phyloP scores from a whole-genome alignment of 1,284 basidiomycete species.

The Naganishia liquefaciens region DNA sequence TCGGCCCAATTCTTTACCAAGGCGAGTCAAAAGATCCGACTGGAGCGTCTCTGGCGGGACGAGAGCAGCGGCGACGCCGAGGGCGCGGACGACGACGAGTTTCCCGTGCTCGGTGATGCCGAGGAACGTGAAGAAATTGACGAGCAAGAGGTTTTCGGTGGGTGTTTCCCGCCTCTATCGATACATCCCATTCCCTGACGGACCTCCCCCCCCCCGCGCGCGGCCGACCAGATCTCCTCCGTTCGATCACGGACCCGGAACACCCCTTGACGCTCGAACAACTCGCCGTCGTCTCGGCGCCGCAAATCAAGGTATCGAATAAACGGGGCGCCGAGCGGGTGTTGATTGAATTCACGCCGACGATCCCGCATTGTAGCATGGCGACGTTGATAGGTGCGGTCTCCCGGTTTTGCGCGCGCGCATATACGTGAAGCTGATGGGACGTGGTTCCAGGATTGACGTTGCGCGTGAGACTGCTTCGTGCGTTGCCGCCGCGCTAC shows the following conservation, averaged over 20 bases:
- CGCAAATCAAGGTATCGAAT: constrained; percentile 72
- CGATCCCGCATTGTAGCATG: constrained; percentile 97
- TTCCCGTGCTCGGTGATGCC: background rate
- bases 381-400: constrained; percentile 87
- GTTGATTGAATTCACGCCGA: constrained; percentile 89
- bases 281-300: constrained; percentile 87
- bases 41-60: constrained; percentile 29
- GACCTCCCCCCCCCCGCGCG: constrained; percentile 41
- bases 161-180: constrained; percentile 36
- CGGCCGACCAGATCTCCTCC: constrained; percentile 71
- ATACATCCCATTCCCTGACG: constrained; percentile 54
- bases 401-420: too few relatives aligned
- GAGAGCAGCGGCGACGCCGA: constrained; percentile 27
- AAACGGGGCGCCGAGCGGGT: constrained; percentile 63
- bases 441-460: constrained; percentile 75
- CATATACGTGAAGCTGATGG: background rate
- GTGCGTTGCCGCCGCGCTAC: constrained; percentile 86
- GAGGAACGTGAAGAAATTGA: constrained; percentile 60
- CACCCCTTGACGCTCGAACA: constrained; percentile 91
- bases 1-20: constrained; percentile 1
- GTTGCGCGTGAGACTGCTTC: constrained; percentile 84
- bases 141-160: constrained; percentile 61
- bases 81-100: constrained; percentile 34
- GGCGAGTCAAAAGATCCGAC: constrained; percentile 25
- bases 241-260: constrained; percentile 93